These are phyloP conservation scores for Suillus subaureus DNA, from an alignment of 768 basidiomycete genomes.

Conservation along the genomic window DNA sequence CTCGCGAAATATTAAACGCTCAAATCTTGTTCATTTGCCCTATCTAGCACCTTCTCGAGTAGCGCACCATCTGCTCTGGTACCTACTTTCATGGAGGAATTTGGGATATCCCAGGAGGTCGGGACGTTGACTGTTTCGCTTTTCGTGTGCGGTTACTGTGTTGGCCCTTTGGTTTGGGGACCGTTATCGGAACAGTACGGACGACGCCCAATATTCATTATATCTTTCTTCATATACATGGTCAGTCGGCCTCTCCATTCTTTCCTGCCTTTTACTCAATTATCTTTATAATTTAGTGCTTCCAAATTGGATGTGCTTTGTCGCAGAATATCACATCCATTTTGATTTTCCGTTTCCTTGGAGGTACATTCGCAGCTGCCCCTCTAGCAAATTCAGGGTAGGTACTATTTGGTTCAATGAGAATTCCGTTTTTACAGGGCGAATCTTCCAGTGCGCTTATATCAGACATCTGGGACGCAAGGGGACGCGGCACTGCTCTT, in stretches of 20 bases:
- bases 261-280: slow-evolving; percentile 4
- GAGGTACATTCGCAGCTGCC: slow-evolving; percentile 67
- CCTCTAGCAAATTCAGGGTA: slow-evolving; percentile 73
- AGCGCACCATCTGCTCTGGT: slow-evolving; percentile 57
- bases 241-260: slow-evolving; percentile 32
- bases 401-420: slow-evolving; percentile 11
- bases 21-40: neutral
- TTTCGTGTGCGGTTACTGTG: slow-evolving; percentile 69
- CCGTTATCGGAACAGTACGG: slow-evolving; percentile 59
- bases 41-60: slow-evolving; percentile 60
- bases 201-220: slow-evolving; percentile 58
- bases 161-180: slow-evolving; percentile 64
- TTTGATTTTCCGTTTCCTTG: slow-evolving; percentile 72
- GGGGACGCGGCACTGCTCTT: slow-evolving; percentile 63
- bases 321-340: slow-evolving; percentile 61
- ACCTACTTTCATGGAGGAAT: slow-evolving; percentile 44
- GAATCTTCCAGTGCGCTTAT: slow-evolving; percentile 45
- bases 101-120: slow-evolving; percentile 52
- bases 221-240: slow-evolving; percentile 57
- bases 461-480: slow-evolving; percentile 64
- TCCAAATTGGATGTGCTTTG: slow-evolving; percentile 66
- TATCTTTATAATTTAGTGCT: slow-evolving; percentile 38
- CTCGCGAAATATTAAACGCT: neutral
- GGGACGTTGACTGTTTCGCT: slow-evolving; percentile 59
- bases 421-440: neutral